Base-by-base conservation (phyloP, 23 red algal genomes). In the Pyropia yezoensis region DNA sequence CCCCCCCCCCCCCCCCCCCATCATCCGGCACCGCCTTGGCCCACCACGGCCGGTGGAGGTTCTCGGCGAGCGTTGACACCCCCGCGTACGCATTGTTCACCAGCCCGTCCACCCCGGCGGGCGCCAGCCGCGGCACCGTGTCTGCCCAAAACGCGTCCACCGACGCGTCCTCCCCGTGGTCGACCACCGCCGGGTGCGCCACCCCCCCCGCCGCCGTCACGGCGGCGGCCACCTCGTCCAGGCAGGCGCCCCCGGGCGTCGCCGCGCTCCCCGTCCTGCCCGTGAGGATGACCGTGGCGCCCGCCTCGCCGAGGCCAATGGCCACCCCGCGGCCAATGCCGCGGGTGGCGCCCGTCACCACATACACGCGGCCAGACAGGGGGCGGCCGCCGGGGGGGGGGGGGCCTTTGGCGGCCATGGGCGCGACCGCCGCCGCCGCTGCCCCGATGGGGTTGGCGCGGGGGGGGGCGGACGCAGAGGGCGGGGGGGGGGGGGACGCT, bases 291-390 rank as follows among this genome's bases (percentile, higher is more conserved):
- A 93, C 78, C 19, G 75, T 65, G 8, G 73, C 88, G 27, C 80
- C 79, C n/a, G 71, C 71, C 59, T 78, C 71, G 16, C 66, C 88
- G 23, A 79, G 50, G 9, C 49, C 88, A 33, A 82, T 77, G 11
- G 88, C 88, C 4, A 77, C 33, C 2, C 88, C 79, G 9, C 76
- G 70, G 7, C 88, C 88, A 25, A 93, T 93, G 19, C 88, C 88
- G 7, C 79, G 73, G 14, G 71, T 65, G 19, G 73, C 88, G 45
- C 88, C 88, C 25, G 88, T 93, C 3, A 93, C 61, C 25, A 93
- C 65, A 11, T 30, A 54, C 4, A 68, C 77, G 3, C 79, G 65
- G 50, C 71, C 60, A 14, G 63, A 57, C 49, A 83, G 88, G 50
- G 56, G 52, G 39, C 39, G 39, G 0, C 39, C 39, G 11, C 6